Conservation (phyloP, 2,329 filamentous ascomycete genomes). For the Cladosporium colombiae region DNA sequence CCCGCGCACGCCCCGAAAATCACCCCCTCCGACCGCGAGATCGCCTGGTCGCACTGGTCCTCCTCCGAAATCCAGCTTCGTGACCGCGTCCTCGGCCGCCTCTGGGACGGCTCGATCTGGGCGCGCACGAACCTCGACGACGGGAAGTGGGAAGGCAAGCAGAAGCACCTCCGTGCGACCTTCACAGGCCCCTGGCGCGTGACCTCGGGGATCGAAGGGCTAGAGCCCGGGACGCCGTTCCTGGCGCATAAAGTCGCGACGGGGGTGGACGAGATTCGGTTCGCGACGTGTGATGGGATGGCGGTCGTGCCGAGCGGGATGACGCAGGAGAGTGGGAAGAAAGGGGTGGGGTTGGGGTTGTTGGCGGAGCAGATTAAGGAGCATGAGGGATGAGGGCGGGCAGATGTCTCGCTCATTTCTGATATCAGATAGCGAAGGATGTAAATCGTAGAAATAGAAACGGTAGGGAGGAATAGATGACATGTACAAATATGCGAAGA, state of each 20-base stretch:
- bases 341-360: constrained; percentile 25
- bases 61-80: constrained; percentile 57
- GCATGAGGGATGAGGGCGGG: not conserved
- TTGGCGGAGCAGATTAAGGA: constrained; percentile 23
- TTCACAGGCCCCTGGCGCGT: constrained; percentile 31
- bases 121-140: constrained; percentile 26
- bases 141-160: constrained; percentile 4
- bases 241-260: not conserved
- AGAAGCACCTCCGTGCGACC: constrained; percentile 21
- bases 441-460: not conserved
- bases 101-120: constrained; percentile 57
- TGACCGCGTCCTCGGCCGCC: constrained; percentile 61
- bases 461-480: not conserved
- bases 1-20: constrained; percentile 71
- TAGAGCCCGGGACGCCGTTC: constrained; percentile 1
- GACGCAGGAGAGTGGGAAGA: constrained; percentile 29
- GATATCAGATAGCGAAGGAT: not conserved
- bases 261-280: constrained; percentile 17
- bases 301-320: constrained; percentile 26
- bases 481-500: not conserved
- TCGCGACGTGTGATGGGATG: constrained; percentile 27
- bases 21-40: constrained; percentile 60
- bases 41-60: constrained; percentile 61
- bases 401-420: not conserved
- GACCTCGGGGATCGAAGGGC: not conserved